Evolutionary conservation across 176 grass and related monocot species (phyloP).

Genomic region (Raddia guianensis): DNA sequence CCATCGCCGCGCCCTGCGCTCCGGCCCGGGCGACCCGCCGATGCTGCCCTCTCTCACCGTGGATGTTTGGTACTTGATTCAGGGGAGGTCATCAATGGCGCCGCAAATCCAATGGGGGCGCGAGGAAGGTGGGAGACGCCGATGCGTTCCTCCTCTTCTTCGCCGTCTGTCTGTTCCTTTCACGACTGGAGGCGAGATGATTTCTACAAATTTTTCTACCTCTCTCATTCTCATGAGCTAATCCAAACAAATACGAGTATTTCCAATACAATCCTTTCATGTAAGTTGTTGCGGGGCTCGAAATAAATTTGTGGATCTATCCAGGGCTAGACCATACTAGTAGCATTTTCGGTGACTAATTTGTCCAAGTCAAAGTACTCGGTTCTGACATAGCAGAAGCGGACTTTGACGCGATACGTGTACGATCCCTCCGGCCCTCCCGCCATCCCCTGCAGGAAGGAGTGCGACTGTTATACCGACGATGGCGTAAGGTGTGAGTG

Average conservation of each 20-base stretch:
- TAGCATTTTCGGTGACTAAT: background rate
- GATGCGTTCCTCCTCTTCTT: slow-evolving; percentile 23
- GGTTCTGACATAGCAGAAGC: slow-evolving; percentile 21
- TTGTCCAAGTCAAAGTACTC: slow-evolving; percentile 26
- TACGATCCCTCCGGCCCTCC: background rate
- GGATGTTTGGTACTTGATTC: slow-evolving; percentile 6
- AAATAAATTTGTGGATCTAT: background rate
- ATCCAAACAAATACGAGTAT: background rate
- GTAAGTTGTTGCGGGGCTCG: background rate
- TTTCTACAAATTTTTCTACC: background rate
- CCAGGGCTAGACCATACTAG: background rate
- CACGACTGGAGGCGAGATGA: background rate
- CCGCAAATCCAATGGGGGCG: slow-evolving; percentile 30
- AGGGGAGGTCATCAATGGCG: slow-evolving; percentile 37
- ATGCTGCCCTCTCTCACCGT: background rate
- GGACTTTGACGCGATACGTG: background rate
- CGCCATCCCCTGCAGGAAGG: background rate
- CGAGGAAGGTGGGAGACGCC: slow-evolving; percentile 51
- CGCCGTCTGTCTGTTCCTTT: slow-evolving; percentile 25
- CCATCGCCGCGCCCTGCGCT: slow-evolving; percentile 35
- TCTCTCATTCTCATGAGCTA: background rate
- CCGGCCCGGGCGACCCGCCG: background rate
- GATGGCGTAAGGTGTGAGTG: background rate
- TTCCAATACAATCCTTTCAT: background rate
- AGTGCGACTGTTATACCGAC: background rate